phyloP scores from a whole-genome alignment of 495 filamentous ascomycete genomes.

The Aspergillus homomorphus region DNA sequence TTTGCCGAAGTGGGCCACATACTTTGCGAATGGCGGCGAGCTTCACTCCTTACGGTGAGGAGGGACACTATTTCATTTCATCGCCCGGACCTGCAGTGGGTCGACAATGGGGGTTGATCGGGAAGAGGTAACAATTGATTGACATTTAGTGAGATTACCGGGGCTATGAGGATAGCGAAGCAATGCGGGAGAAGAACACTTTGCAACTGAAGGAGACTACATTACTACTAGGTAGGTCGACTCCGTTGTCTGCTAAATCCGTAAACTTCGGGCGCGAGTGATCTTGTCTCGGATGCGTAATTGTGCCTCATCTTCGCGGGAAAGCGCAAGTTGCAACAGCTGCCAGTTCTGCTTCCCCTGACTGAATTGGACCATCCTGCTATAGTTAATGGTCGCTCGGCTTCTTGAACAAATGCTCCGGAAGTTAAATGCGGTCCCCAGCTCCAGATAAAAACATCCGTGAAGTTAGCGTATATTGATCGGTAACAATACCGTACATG shows the following conservation, averaged over 20 bases:
- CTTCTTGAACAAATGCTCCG: constrained; percentile 6
- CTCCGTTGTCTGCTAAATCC: not conserved
- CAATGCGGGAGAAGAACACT: not conserved
- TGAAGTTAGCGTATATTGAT: not conserved
- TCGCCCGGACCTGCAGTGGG: constrained; percentile 18
- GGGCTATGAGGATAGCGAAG: constrained; percentile 13
- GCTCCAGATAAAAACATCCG: not conserved
- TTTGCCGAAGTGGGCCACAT: constrained; percentile 18
- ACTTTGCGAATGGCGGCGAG: constrained; percentile 8
- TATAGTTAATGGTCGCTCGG: not conserved
- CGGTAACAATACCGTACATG: constrained; percentile 3
- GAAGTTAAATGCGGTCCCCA: constrained; percentile 3
- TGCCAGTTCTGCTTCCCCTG: not conserved
- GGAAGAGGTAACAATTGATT: constrained; percentile 21
- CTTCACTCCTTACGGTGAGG: constrained; percentile 19
- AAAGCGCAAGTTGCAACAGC: not conserved
- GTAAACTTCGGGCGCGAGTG: not conserved
- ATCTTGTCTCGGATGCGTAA: not conserved
- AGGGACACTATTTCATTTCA: constrained; percentile 19
- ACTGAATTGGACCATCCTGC: not conserved
- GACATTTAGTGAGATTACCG: constrained; percentile 18
- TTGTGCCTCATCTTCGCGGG: not conserved
- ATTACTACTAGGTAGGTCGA: not conserved
- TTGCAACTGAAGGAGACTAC: too few relatives aligned
- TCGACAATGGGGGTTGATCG: constrained; percentile 19